These are phyloP conservation scores for Phytophthora sp. DNA, from an alignment of 352 stramenopile genomes.

Conservation along the genomic window DNA sequence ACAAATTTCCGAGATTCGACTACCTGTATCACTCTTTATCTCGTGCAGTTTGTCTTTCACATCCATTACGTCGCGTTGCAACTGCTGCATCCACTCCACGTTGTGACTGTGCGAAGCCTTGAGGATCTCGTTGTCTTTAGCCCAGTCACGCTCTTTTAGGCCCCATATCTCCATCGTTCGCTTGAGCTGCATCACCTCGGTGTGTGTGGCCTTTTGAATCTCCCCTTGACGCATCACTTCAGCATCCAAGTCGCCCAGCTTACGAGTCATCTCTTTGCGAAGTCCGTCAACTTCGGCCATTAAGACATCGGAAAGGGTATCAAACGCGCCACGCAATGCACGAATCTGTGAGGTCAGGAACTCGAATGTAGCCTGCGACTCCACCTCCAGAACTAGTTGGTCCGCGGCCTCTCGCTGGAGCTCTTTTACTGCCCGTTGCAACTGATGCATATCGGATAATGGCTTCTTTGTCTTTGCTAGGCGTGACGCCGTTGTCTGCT, in stretches of 20 bases:
- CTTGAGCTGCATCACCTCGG: slow-evolving; percentile 77
- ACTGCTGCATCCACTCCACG: slow-evolving; percentile 87
- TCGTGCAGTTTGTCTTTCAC: slow-evolving; percentile 79
- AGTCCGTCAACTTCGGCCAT: slow-evolving; percentile 76
- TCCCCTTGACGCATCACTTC: slow-evolving; percentile 62
- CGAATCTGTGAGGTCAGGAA: slow-evolving; percentile 82
- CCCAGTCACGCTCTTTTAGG: slow-evolving; percentile 84
- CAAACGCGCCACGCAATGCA: slow-evolving; percentile 74
- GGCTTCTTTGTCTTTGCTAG: slow-evolving; percentile 84
- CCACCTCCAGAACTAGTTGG: slow-evolving; percentile 75
- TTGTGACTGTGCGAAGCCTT: slow-evolving; percentile 85
- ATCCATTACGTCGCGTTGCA: slow-evolving; percentile 83
- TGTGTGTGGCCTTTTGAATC: slow-evolving; percentile 64
- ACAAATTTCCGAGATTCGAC: slow-evolving; percentile 58
- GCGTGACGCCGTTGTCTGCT: slow-evolving; percentile 59
- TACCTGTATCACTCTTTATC: slow-evolving; percentile 60
- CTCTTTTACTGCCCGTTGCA: slow-evolving; percentile 78
- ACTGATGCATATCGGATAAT: slow-evolving; percentile 81
- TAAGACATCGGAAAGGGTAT: slow-evolving; percentile 82
- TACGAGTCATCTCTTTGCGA: slow-evolving; percentile 69
- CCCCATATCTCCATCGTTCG: slow-evolving; percentile 81
- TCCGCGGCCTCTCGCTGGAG: slow-evolving; percentile 78
- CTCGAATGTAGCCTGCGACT: slow-evolving; percentile 86
- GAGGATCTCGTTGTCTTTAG: slow-evolving; percentile 87
- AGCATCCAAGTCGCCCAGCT: slow-evolving; percentile 64